Evolutionary conservation across 2,329 filamentous ascomycete genomes (phyloP), one percentile per base, ranked within the genome.

Genomic region (Trichophyton equinum): DNA sequence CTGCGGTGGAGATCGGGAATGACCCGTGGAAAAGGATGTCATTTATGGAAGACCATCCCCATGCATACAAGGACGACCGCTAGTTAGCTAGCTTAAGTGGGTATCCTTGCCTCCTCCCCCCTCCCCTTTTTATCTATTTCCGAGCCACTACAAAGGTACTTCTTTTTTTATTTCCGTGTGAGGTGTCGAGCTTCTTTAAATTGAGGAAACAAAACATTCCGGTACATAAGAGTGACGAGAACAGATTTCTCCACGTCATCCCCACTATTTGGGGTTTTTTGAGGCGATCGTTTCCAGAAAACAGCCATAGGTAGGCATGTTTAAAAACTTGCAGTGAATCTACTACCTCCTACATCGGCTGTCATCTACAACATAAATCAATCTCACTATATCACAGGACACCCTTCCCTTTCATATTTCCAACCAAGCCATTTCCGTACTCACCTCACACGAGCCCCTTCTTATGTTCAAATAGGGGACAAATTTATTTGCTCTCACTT

Each of bases 151-250:
- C 49, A 57, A 20, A 38, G 8, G 33, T 38, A 38, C 30, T 36
- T 44, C 38, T 42, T 30, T 22, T 22, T 38, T 25, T 18, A 57
- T 57, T 40, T 15, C 38, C 55, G 55, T 57, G 55, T 57, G 55
- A 42, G 55, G 38, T 57, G 55, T 38, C 55, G 30, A 38, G 33
- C 49, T 53, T 30, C n/a, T n/a, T 57, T 20, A 57, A 40, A 57
- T 57, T 57, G 40, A 25, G 38, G 27, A 33, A 46, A 47, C 33
- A 27, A 47, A 59, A 59, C 57, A 55, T 60, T 62, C 62, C 60
- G 62, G 58, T 61, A 60, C 60, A 60, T 36, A 20, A 57, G 33
- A 46, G 57, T 63, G 62, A 63, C 62, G 57, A 62, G 53, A 63
- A 60, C 57, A 47, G 51, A 58, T 57, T 53, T 56, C 51, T 60